Evolutionary conservation across 179 eudicot genomes (phyloP).

Genomic region (Corrigiola litoralis): DNA sequence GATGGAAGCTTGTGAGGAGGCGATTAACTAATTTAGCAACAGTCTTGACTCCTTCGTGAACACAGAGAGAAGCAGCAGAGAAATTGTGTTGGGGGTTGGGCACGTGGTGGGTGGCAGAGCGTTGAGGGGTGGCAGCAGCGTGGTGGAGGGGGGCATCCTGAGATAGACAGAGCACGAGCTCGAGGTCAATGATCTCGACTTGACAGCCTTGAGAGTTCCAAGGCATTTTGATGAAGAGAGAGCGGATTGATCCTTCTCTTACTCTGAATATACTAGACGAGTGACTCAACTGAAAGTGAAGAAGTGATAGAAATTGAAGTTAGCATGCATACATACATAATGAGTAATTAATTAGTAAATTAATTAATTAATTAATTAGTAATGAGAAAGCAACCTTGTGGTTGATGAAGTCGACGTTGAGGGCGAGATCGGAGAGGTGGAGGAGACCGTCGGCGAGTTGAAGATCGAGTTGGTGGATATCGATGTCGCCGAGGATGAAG

Average conservation of each 20-base stretch:
- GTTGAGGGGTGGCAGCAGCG: conserved; percentile 27
- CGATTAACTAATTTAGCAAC: conserved; percentile 91
- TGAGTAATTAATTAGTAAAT: not conserved
- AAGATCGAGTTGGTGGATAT: conserved; percentile 86
- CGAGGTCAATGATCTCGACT: conserved; percentile 82
- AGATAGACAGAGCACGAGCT: conserved; percentile 59
- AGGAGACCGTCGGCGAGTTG: conserved; percentile 70
- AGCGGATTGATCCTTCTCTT: conserved; percentile 84
- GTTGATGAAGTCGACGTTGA: conserved; percentile 75
- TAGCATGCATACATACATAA: not conserved
- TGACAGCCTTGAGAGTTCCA: conserved; percentile 73
- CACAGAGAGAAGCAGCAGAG: conserved; percentile 34
- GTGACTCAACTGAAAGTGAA: conserved; percentile 50
- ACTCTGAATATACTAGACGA: conserved; percentile 41
- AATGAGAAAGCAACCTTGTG: conserved; percentile 42
- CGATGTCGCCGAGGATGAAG: conserved; percentile 76
- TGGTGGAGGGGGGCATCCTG: conserved; percentile 3
- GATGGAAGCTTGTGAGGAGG: conserved; percentile 82
- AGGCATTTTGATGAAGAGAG: conserved; percentile 66
- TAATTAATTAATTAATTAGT: not conserved
- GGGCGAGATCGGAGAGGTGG: conserved; percentile 75
- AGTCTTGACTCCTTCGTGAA: conserved; percentile 93
- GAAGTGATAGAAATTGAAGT: not conserved
- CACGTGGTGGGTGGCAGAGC: conserved; percentile 20
- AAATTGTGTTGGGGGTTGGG: too few relatives aligned